Percentiles rank a stretch among this genome's conserved stretches.
Conservation (phyloP, 2,329 filamentous ascomycete genomes). For the Microcyclosporella mali region DNA sequence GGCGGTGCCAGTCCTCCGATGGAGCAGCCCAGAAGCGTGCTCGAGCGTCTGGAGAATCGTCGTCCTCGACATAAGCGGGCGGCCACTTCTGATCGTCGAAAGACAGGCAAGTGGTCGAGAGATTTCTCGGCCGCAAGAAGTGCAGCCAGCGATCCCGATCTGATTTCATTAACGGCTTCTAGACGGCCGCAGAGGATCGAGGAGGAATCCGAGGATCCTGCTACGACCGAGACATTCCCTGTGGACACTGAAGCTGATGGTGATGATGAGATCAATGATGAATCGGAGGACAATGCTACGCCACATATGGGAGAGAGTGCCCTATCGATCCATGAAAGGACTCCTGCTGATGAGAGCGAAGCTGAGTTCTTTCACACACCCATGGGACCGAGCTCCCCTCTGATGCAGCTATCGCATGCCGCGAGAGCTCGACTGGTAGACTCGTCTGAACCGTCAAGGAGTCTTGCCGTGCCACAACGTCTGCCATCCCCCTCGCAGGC, state of each 20-base stretch:
- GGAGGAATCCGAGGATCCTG: slow-evolving; percentile 36
- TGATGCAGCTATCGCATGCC: slow-evolving; percentile 23
- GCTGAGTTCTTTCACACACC: slow-evolving; percentile 42
- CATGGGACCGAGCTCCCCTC: slow-evolving; percentile 20
- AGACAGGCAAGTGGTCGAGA: slow-evolving; percentile 28
- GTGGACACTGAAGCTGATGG: slow-evolving; percentile 75
- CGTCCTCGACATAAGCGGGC: slow-evolving; percentile 50
- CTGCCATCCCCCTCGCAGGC: slow-evolving; percentile 19
- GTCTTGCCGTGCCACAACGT: slow-evolving; percentile 27
- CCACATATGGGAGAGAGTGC: slow-evolving; percentile 30
- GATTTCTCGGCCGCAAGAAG: slow-evolving; percentile 50
- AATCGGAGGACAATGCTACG: slow-evolving; percentile 46
- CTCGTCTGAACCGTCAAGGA: slow-evolving; percentile 22
- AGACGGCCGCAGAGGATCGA: slow-evolving; percentile 39
- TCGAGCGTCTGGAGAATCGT: slow-evolving; percentile 52
- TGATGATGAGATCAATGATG: slow-evolving; percentile 83
- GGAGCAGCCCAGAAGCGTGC: slow-evolving; percentile 54
- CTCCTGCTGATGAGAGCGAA: slow-evolving; percentile 26
- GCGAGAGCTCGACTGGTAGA: slow-evolving; percentile 21
- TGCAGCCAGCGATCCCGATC: slow-evolving; percentile 52
- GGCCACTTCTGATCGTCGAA: slow-evolving; percentile 33
- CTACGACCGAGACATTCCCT: slow-evolving; percentile 40
- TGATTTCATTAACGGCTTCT: slow-evolving; percentile 30
- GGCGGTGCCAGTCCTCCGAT: slow-evolving; percentile 51
- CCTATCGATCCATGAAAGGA: slow-evolving; percentile 27